phyloP scores from a whole-genome alignment of 306 rosid genomes.

The Prunus kanzakura region DNA sequence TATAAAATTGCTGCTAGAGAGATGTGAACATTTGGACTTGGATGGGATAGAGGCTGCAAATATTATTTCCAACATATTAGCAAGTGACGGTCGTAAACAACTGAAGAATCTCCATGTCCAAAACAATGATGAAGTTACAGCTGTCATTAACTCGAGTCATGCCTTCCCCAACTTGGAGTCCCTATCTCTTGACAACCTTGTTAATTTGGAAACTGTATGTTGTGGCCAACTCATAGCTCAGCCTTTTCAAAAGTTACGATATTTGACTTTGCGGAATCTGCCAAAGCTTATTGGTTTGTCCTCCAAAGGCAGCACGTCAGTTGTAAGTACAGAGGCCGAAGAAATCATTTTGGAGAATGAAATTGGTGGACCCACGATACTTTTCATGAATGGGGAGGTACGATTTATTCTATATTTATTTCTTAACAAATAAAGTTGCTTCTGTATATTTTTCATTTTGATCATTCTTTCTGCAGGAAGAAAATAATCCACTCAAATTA shows the following conservation, averaged over 20 bases:
- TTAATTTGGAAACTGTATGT: not conserved
- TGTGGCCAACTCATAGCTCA: not conserved
- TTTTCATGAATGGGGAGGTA: not conserved
- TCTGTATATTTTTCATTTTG: no score
- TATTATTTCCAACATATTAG: conserved; percentile 27
- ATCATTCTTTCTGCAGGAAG: no score
- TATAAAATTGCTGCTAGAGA: conserved; percentile 26
- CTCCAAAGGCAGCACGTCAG: not conserved
- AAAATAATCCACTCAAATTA: no score
- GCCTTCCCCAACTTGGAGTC: not conserved
- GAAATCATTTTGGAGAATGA: not conserved
- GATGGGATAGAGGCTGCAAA: conserved; percentile 34
- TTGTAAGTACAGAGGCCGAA: no score
- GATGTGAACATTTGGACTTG: conserved; percentile 40
- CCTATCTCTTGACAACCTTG: not conserved
- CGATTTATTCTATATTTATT: not conserved
- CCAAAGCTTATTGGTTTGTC: not conserved
- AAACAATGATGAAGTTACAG: conserved; percentile 26
- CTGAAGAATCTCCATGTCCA: conserved; percentile 42
- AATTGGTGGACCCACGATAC: not conserved
- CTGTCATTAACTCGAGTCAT: not conserved
- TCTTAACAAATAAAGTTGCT: no score
- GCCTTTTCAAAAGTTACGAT: not conserved
- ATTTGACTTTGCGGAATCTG: not conserved
- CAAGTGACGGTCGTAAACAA: conserved; percentile 28